A percentile compares a stretch with the other conserved stretches of the same genome.
Conservation (phyloP, 805 yeast species). For the Clavispora asparagi region DNA sequence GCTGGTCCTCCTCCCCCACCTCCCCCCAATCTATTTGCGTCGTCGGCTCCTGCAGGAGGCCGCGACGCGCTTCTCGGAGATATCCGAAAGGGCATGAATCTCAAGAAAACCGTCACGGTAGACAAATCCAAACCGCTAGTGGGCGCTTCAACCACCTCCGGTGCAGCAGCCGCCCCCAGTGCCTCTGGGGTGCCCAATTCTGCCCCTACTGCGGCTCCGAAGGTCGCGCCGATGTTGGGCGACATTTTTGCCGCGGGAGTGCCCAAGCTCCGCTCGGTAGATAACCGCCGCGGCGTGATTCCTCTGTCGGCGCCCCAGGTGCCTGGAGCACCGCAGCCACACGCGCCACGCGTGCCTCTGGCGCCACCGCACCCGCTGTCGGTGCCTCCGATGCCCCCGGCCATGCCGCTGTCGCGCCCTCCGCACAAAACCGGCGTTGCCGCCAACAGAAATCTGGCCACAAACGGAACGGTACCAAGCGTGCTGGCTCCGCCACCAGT, state of each 20-base stretch:
- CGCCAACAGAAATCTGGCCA: too few relatives aligned
- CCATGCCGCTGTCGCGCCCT: not conserved
- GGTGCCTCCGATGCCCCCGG: not conserved
- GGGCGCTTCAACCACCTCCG: conserved; percentile 27
- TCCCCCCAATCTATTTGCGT: conserved; percentile 16
- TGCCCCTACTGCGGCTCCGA: too few relatives aligned
- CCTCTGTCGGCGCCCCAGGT: conserved; percentile 33
- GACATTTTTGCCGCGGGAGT: conserved; percentile 75
- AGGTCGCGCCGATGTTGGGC: conserved; percentile 45
- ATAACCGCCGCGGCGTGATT: conserved; percentile 32
- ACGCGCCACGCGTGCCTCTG: not conserved
- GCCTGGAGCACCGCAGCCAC: too few relatives aligned
- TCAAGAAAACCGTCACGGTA: conserved; percentile 40
- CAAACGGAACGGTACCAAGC: too few relatives aligned
- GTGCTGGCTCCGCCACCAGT: too few relatives aligned
- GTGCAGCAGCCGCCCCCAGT: conserved; percentile 16
- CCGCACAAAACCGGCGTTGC: too few relatives aligned
- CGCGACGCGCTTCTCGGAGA: conserved; percentile 64
- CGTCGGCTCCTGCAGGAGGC: conserved; percentile 20
- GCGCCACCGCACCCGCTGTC: conserved; percentile 18
- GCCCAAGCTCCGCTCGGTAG: conserved; percentile 54
- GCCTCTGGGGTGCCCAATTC: conserved; percentile 11
- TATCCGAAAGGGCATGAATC: conserved; percentile 55
- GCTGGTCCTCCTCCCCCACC: conserved; percentile 42
- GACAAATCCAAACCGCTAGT: conserved; percentile 53